These are phyloP conservation scores for Aquilaria yunnanensis DNA, from an alignment of 345 rosid genomes.

Conservation along the genomic window DNA sequence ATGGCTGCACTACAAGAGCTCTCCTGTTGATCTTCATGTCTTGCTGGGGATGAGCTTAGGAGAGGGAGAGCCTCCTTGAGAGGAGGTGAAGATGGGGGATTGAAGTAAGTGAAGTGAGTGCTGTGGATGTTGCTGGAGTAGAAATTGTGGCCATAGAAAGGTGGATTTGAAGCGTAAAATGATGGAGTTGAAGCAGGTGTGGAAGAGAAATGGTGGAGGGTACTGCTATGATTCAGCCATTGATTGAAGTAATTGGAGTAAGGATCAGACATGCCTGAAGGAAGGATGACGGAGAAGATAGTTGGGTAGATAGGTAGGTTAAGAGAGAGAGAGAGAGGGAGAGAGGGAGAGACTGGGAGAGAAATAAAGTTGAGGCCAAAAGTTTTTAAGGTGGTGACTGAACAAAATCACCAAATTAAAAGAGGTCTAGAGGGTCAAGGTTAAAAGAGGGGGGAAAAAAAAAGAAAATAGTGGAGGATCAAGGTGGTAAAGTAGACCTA, in stretches of 20 bases:
- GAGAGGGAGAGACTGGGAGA: constrained; percentile 11
- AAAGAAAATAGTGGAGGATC: too few relatives aligned
- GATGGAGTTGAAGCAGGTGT: constrained; percentile 29
- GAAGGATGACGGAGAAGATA: constrained; percentile 11
- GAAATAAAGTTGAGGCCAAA: constrained; percentile 17
- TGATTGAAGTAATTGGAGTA: constrained; percentile 47
- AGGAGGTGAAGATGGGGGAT: constrained; percentile 63
- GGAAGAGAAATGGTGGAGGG: constrained; percentile 33
- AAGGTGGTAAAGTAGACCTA: too few relatives aligned
- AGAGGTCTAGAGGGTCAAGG: constrained; percentile 9
- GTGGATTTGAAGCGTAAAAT: constrained; percentile 19
- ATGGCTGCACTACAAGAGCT: constrained; percentile 22
- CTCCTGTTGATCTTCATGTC: constrained; percentile 27
- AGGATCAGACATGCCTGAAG: constrained; percentile 58
- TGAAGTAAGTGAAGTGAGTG: constrained; percentile 14
- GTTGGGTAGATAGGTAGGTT: constrained; percentile 19
- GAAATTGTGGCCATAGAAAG: constrained; percentile 16
- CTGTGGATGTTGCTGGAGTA: constrained; percentile 18
- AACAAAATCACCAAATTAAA: constrained; percentile 23
- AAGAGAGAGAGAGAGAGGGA: constrained; percentile 19
- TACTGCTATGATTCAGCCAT: constrained; percentile 32
- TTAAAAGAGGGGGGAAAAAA: constrained; percentile 12
- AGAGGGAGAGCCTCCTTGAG: constrained; percentile 86
- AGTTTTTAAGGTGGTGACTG: constrained; percentile 17
- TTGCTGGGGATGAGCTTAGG: constrained; percentile 65